Conservation (phyloP, 768 basidiomycete genomes). For the Russula foetens region DNA sequence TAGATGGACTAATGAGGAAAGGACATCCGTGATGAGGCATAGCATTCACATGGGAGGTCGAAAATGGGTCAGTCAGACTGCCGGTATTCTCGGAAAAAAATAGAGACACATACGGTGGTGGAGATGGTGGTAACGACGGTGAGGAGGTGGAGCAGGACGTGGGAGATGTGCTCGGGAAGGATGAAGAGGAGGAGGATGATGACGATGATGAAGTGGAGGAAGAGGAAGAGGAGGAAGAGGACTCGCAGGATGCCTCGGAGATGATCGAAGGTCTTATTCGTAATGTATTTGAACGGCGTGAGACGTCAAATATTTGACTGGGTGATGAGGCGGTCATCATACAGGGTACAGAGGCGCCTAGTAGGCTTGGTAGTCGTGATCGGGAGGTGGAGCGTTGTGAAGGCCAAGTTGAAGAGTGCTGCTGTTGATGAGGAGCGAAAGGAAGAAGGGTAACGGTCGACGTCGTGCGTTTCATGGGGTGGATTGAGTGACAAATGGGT, state of each 20-base stretch:
- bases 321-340: not conserved
- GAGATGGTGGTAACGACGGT: slow-evolving; percentile 14
- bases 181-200: slow-evolving; percentile 3
- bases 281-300: slow-evolving; percentile 3
- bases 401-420: not conserved
- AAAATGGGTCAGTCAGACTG: slow-evolving; percentile 1
- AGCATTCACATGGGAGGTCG: not conserved
- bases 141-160: slow-evolving; percentile 6
- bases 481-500: not conserved
- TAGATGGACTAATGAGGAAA: slow-evolving; percentile 7
- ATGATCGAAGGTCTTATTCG: slow-evolving; percentile 14
- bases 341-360: not conserved
- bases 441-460: slow-evolving; percentile 13
- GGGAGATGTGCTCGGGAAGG: slow-evolving; percentile 4
- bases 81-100: not conserved
- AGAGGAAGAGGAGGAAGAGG: slow-evolving; percentile 10
- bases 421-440: slow-evolving; percentile 9
- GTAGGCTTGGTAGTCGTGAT: slow-evolving; percentile 2
- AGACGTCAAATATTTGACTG: not conserved
- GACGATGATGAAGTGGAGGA: slow-evolving; percentile 5
- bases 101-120: slow-evolving; percentile 13
- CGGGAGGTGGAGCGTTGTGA: not conserved
- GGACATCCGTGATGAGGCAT: not conserved
- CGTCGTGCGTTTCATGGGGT: slow-evolving; percentile 5
- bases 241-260: slow-evolving; percentile 12